Evolutionary conservation across 306 rosid species (phyloP), one percentile per base, ranked within the genome.

Genomic region (Vicia villosa): DNA sequence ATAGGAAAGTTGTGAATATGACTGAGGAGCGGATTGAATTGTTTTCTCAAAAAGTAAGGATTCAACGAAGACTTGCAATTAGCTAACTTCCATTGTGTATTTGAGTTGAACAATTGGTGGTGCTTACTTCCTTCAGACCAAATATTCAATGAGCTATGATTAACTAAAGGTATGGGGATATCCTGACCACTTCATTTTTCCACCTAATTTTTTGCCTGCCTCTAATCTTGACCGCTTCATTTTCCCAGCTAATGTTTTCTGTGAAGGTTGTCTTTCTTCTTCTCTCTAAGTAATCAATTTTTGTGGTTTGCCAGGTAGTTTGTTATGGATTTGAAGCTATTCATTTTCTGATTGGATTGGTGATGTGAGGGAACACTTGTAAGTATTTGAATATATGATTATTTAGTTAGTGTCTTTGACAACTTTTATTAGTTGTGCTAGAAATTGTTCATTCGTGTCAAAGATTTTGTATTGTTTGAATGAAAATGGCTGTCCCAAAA

Each of bases 371-470:
- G 52, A 73, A 47, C 80, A 79, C 83, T 73, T 47, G 84, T 79
- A 82, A 46, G 76, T 73, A 69, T 83, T 77, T 72, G 84, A 80
- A 75, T 66, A 74, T 71, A 63, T 61, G 37, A 66, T 83, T 78
- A 70, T 73, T 80, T 79, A 49, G 59, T 74, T 83, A 79, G 73
- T 78, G 76, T 82, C 78, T 84, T 67, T 46, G 51, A 75, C 74
- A 68, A 79, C 81, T 79, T 81, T 61, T 71, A 68, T 69, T 62
- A 76, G 85, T 75, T 66, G 62, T 72, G 78, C 78, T 66, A 61
- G 77, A 74, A 88, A 72, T 79, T 86, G 89, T 77, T 79, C 77
- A 82, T 83, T 28, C 82, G 87, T 87, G 82, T 70, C 73, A 38
- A 80, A 74, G 83, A 72, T 74, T 78, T 74, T 79, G 76, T 55